These are phyloP conservation scores for Gracilaria domingensis DNA, from an alignment of 23 red algal genomes.

Conservation along the genomic window DNA sequence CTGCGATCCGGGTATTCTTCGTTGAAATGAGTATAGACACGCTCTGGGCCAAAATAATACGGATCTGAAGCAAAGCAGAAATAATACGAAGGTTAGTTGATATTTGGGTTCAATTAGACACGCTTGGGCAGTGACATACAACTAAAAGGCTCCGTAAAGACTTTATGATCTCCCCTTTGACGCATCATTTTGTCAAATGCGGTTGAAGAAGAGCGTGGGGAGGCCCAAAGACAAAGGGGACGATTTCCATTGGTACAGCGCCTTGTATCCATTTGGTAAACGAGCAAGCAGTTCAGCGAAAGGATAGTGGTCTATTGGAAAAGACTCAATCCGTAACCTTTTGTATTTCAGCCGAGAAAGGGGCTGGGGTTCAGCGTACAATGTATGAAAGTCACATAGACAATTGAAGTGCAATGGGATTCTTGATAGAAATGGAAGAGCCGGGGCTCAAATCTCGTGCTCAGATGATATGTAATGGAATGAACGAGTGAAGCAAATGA, in stretches of 20 bases:
- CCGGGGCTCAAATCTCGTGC: too few relatives aligned
- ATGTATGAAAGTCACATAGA: too few relatives aligned
- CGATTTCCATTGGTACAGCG: neutral
- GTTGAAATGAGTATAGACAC: neutral
- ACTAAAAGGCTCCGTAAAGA: constrained; percentile 25
- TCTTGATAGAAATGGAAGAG: too few relatives aligned
- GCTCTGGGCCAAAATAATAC: constrained; percentile 35
- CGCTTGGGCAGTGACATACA: neutral
- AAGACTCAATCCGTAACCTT: too few relatives aligned
- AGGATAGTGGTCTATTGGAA: too few relatives aligned
- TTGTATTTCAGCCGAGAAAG: too few relatives aligned
- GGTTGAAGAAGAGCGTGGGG: constrained; percentile 9
- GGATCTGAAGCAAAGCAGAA: neutral
- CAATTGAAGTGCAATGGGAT: too few relatives aligned
- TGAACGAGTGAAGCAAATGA: too few relatives aligned
- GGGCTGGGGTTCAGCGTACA: too few relatives aligned
- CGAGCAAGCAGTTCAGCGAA: neutral
- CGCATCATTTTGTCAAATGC: constrained; percentile 53
- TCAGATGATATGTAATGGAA: too few relatives aligned
- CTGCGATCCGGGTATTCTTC: neutral
- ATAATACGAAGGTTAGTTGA: neutral
- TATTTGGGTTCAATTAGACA: neutral
- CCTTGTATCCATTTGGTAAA: neutral
- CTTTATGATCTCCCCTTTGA: constrained; percentile 12
- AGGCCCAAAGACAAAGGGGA: constrained; percentile 22